Percentiles rank a stretch among this genome's conserved stretches.
phyloP scores from a whole-genome alignment of 163 green algal genomes.

The Coccomyxa subellipsoidea region DNA sequence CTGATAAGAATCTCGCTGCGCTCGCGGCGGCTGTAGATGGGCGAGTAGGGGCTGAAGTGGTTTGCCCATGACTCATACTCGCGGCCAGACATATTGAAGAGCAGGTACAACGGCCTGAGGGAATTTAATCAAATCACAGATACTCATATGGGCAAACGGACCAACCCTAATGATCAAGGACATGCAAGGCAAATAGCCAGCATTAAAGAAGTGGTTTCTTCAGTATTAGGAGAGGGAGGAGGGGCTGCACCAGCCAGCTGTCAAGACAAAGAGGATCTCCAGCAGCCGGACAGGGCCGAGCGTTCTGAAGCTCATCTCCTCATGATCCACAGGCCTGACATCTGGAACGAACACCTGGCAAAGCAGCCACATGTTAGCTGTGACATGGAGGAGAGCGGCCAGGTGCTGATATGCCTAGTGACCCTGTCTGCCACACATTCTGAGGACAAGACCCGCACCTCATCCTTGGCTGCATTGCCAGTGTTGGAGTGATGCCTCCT shows the following conservation, averaged over 20 bases:
- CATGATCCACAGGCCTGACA: constrained; percentile 12
- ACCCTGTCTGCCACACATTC: not conserved
- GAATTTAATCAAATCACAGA: not conserved
- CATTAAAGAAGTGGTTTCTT: too few relatives aligned
- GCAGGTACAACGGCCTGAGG: constrained; percentile 74
- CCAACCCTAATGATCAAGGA: too few relatives aligned
- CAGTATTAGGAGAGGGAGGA: not conserved
- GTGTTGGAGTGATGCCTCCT: constrained; percentile 86
- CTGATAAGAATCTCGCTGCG: constrained; percentile 52
- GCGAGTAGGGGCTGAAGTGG: constrained; percentile 85
- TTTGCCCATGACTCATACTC: constrained; percentile 66
- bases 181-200: too few relatives aligned
- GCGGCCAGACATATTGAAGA: constrained; percentile 64
- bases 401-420: not conserved
- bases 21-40: constrained; percentile 86
- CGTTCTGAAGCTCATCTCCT: constrained; percentile 18
- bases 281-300: constrained; percentile 24
- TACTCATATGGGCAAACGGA: too few relatives aligned
- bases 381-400: not conserved
- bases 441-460: constrained; percentile 45
- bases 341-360: constrained; percentile 67
- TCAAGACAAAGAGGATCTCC: constrained; percentile 52
- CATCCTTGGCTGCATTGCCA: constrained; percentile 66
- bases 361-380: not conserved
- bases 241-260: not conserved